These are phyloP conservation scores for Coemansia sp. DNA, from an alignment of 192 early-diverging fungal species.

Conservation along the genomic window DNA sequence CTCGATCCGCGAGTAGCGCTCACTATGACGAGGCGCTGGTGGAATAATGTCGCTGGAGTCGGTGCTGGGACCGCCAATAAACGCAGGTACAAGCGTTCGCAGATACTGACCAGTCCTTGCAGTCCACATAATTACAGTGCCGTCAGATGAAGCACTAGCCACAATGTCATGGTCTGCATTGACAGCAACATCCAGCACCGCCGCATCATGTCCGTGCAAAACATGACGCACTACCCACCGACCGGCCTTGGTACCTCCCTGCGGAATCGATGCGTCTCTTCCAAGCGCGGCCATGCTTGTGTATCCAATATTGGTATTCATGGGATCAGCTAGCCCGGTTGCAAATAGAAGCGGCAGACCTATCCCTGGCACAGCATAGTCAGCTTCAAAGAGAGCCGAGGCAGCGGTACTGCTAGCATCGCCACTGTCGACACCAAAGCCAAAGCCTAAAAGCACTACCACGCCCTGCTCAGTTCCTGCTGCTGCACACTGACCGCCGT, in stretches of 20 bases:
- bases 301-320: slow-evolving; percentile 32
- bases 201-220: slow-evolving; percentile 37
- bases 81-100: slow-evolving; percentile 24
- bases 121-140: slow-evolving; percentile 39
- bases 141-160: slow-evolving; percentile 39
- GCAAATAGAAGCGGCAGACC: slow-evolving; percentile 30
- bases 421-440: neutral
- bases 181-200: slow-evolving; percentile 35
- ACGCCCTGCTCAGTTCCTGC: slow-evolving; percentile 28
- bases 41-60: slow-evolving; percentile 15
- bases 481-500: slow-evolving; percentile 14
- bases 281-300: slow-evolving; percentile 19
- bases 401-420: slow-evolving; percentile 7
- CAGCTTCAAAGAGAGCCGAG: slow-evolving; percentile 12
- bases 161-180: slow-evolving; percentile 35
- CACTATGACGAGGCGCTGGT: slow-evolving; percentile 8
- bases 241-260: neutral
- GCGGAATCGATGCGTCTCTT: neutral
- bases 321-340: slow-evolving; percentile 36
- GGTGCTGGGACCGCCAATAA: neutral
- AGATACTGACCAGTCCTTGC: slow-evolving; percentile 29
- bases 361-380: neutral
- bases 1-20: slow-evolving; percentile 32
- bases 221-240: slow-evolving; percentile 28
- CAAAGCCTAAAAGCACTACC: slow-evolving; percentile 17